These are phyloP conservation scores for Misopates orontium DNA, from an alignment of 257 asterid species.

Conservation along the genomic window DNA sequence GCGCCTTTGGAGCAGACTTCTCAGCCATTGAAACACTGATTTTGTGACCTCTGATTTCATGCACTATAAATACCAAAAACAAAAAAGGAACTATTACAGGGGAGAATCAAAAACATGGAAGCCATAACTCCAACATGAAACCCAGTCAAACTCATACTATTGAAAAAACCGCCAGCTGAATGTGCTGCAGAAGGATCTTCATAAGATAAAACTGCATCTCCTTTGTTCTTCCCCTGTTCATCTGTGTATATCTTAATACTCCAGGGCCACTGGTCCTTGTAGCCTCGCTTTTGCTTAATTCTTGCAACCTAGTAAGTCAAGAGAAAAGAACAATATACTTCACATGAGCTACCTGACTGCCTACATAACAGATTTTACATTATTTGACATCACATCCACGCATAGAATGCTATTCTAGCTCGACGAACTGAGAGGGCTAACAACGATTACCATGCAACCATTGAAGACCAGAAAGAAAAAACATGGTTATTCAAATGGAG, in stretches of 20 bases:
- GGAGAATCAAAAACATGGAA: not conserved
- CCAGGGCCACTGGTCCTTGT: conserved; percentile 99
- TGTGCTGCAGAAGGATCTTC: conserved; percentile 99
- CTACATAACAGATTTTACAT: not conserved
- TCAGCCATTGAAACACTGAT: conserved; percentile 94
- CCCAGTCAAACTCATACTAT: conserved; percentile 49
- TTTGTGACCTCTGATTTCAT: conserved; percentile 77
- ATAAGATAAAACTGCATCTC: conserved; percentile 93
- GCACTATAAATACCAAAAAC: conserved; percentile 45
- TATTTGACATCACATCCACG: too few species aligned
- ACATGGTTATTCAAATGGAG: too few species aligned
- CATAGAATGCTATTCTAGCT: too few species aligned
- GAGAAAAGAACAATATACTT: conserved; percentile 1
- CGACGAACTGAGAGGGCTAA: too few species aligned
- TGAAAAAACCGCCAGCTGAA: conserved; percentile 95
- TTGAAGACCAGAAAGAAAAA: too few species aligned
- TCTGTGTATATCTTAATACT: conserved; percentile 92
- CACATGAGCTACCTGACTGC: conserved; percentile 3
- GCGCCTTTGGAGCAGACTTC: conserved; percentile 91
- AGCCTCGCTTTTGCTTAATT: conserved; percentile 97
- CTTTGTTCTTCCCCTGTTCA: conserved; percentile 94
- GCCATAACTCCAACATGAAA: conserved; percentile 8
- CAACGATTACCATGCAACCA: too few species aligned
- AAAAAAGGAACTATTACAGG: too few species aligned
- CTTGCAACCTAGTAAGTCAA: conserved; percentile 73